Evolutionary conservation across 805 yeast genomes (phyloP).

Genomic region (Tetrapisispora pingtungensis): DNA sequence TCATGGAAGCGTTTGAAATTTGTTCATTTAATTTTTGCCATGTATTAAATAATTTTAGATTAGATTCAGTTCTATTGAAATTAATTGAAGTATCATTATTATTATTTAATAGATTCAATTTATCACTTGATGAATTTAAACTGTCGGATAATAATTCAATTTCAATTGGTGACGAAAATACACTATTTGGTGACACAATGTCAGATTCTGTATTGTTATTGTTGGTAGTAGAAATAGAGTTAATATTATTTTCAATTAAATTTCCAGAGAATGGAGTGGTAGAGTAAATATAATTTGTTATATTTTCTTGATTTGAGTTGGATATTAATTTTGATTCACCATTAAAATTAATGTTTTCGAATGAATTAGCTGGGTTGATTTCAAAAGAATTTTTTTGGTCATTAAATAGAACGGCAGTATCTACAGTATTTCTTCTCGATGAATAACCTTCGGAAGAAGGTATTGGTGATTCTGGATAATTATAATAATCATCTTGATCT

Average conservation of each 20-base stretch:
- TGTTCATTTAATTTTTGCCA: slow-evolving; percentile 2
- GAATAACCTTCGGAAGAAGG: background rate
- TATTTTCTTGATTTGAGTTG: background rate
- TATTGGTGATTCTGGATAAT: slow-evolving; percentile 1
- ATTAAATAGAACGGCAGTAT: background rate
- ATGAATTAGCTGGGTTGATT: background rate
- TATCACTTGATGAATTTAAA: background rate
- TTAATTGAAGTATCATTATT: background rate
- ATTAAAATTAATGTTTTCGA: background rate
- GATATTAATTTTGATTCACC: background rate
- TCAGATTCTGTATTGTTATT: too few relatives aligned
- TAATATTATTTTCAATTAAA: background rate
- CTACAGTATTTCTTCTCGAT: slow-evolving; percentile 1
- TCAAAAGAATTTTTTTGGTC: background rate
- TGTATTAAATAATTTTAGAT: slow-evolving; percentile 1
- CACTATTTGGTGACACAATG: slow-evolving; percentile 1
- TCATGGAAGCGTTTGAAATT: background rate
- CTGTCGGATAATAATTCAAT: background rate
- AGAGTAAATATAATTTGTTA: background rate
- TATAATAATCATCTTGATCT: background rate
- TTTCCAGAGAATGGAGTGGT: background rate
- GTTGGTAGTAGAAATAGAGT: background rate
- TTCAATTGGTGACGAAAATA: slow-evolving; percentile 2
- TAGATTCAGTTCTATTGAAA: background rate
- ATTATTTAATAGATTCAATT: background rate